phyloP scores from a whole-genome alignment of 129 eudicot species.

The Flaveria ramosissima region DNA sequence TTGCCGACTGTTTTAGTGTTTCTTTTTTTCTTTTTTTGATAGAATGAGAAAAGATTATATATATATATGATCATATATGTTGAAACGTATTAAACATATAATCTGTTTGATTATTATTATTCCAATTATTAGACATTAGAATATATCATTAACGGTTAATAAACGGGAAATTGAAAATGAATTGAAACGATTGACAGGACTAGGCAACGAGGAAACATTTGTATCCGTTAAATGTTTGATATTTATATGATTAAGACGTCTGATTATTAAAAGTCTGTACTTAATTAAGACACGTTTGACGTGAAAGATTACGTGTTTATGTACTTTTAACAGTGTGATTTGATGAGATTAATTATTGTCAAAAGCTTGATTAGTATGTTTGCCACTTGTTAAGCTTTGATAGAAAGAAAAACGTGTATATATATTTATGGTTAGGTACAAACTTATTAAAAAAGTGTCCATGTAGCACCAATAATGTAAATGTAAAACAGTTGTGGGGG shows the following conservation, averaged over 20 bases:
- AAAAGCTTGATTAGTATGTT: background rate
- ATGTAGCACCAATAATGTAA: background rate
- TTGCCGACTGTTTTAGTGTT: slow-evolving; percentile 32
- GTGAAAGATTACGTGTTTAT: background rate
- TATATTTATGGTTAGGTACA: background rate
- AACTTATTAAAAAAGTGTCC: background rate
- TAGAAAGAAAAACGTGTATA: background rate
- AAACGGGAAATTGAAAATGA: background rate
- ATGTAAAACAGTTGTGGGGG: background rate
- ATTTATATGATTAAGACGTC: slow-evolving; percentile 11
- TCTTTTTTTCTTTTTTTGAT: background rate
- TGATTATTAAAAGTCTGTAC: background rate
- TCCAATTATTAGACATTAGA: background rate
- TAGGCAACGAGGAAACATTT: background rate
- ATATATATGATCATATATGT: background rate
- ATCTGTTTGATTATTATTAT: background rate
- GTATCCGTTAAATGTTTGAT: background rate
- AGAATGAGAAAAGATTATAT: background rate
- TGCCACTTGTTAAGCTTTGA: slow-evolving; percentile 8
- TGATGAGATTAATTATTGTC: slow-evolving; percentile 10
- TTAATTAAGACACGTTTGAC: background rate
- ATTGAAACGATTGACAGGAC: background rate
- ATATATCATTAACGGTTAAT: background rate
- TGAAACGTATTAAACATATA: background rate
- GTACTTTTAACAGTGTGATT: slow-evolving; percentile 9